Base-by-base conservation (phyloP, 2,329 filamentous ascomycete species). In the Fusarium neocosmosporiellum region DNA sequence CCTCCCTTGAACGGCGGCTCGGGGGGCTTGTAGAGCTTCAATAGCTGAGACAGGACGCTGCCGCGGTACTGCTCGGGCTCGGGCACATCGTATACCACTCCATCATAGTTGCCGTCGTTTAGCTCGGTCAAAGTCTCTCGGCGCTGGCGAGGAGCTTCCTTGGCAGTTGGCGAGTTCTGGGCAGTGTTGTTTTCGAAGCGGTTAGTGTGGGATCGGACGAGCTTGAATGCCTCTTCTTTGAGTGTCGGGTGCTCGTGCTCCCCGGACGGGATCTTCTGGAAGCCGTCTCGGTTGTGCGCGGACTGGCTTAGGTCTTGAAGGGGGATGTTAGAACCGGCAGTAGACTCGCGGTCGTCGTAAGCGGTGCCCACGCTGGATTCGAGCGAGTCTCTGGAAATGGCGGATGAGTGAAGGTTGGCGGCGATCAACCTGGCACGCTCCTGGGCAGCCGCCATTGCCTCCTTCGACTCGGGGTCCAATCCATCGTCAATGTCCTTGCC, bases 11-110 rank as follows among this genome's bases (percentile, higher is more conserved):
- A 63, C 31, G 67, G 65, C 29, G 61, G 70, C 1, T 84, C 82
- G 2, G 79, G 69, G 5, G 81, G 80, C 53, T 85, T 85, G 74
- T 87, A 86, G 13, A 87, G 81, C 76, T 84, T 85, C 48, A 87
- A 69, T 1, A 87, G 81, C 69, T 86, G 84, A 7, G 84, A 84
- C 7, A 87, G 78, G 1, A 86, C 82, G 60, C 84, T 83, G 20
- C 84, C 83, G 3, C 85, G 84, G 57, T 85, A 85, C 29, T 85
- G 78, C 36, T 80, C 70, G 0, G 84, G 84, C 5, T 81, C 75
- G 5, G 84, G 81, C 2, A 86, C 80, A 31, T 81, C 80, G 43
- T 85, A 82, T 6, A 85, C 78, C 16, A 72, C 70, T 13, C 82
- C 83, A 60, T 85, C 84, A 46, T 80, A 84, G 39, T 80, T 79